Conservation (phyloP, 2,329 filamentous ascomycete species). For the Cladophialophora chaetospira region DNA sequence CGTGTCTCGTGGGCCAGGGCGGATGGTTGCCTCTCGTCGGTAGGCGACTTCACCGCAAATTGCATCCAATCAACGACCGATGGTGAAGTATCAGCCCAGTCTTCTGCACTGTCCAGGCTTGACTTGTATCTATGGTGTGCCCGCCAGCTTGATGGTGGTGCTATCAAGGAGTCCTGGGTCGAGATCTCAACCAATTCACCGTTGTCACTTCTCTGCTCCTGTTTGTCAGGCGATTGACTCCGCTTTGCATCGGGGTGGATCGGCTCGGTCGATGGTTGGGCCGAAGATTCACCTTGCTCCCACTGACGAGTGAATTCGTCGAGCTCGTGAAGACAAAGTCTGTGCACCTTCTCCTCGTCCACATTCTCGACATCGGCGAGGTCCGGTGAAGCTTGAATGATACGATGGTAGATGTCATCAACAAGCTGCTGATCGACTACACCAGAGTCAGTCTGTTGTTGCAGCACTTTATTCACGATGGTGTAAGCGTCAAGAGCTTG, state of each 20-base stretch:
- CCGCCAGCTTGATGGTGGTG: constrained; percentile 23
- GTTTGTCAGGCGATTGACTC: not conserved
- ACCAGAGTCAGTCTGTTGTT: constrained; percentile 31
- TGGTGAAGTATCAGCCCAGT: constrained; percentile 53
- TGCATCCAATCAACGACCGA: constrained; percentile 54
- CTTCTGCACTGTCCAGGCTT: constrained; percentile 48
- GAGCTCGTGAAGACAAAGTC: constrained; percentile 57
- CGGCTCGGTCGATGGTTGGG: constrained; percentile 6
- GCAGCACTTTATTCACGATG: constrained; percentile 33
- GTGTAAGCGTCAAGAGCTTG: constrained; percentile 32
- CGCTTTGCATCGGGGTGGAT: constrained; percentile 6
- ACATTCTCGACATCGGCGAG: constrained; percentile 57
- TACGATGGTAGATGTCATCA: constrained; percentile 38
- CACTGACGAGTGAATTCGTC: constrained; percentile 31
- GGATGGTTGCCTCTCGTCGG: constrained; percentile 18
- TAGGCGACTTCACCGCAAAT: constrained; percentile 37
- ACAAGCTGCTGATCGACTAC: constrained; percentile 39
- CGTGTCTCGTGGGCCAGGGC: constrained; percentile 16
- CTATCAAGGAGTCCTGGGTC: not conserved
- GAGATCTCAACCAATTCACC: not conserved
- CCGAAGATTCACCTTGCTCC: constrained; percentile 16
- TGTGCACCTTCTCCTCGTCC: constrained; percentile 57
- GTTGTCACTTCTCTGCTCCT: not conserved
- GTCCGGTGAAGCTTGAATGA: constrained; percentile 53
- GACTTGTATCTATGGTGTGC: constrained; percentile 40